phyloP scores from a whole-genome alignment of 2,329 filamentous ascomycete genomes.

The Aschersonia sp. region DNA sequence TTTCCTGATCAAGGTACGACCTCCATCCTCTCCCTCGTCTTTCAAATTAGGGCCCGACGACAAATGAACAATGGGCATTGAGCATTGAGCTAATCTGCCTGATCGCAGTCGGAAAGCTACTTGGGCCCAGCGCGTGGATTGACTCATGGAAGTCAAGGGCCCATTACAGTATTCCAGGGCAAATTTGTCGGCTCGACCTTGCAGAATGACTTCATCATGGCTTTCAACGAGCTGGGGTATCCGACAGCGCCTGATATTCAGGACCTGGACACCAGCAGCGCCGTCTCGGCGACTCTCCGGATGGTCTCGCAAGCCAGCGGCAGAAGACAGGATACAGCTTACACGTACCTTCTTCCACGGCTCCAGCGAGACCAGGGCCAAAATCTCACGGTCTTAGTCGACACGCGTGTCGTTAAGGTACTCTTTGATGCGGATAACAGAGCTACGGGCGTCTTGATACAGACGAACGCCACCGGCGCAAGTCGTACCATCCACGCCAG shows the following conservation, averaged over 20 bases:
- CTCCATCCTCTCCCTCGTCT: background rate
- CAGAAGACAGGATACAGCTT: background rate
- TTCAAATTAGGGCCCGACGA: too few species aligned
- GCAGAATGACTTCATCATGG: background rate
- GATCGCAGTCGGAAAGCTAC: background rate
- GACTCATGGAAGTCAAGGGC: background rate
- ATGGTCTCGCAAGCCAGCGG: background rate
- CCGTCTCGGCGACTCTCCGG: background rate
- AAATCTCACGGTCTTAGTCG: background rate
- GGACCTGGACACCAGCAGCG: background rate
- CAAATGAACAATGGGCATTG: too few species aligned
- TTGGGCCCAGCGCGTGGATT: background rate
- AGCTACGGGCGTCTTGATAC: background rate
- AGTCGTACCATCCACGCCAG: background rate
- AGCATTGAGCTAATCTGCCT: too few species aligned
- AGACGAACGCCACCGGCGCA: background rate
- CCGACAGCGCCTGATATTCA: background rate
- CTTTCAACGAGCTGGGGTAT: background rate
- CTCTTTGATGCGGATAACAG: background rate
- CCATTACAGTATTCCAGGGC: background rate
- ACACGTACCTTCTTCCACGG: background rate
- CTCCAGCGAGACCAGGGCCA: background rate
- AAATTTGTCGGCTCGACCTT: background rate
- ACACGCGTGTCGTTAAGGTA: background rate
- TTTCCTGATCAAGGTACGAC: conserved; percentile 7